Conservation (phyloP, 176 grass and related monocot genomes). For the Eleusine coracana region DNA sequence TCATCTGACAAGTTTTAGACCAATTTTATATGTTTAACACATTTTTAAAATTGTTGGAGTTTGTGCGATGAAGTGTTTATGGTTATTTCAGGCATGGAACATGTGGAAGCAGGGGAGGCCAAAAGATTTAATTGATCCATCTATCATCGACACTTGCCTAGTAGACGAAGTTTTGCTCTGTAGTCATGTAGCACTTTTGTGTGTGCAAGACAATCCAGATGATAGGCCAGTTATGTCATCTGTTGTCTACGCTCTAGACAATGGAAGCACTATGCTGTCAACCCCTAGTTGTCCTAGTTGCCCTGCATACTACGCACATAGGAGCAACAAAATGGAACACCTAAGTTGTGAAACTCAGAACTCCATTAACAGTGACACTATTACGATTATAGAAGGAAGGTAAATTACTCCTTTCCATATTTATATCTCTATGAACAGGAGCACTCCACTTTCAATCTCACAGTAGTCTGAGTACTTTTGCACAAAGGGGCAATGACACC, state of each 20-base stretch:
- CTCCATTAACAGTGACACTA: not conserved
- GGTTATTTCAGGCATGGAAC: slow-evolving; percentile 28
- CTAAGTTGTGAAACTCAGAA: not conserved
- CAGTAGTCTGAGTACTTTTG: not conserved
- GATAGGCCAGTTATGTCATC: too few relatives aligned
- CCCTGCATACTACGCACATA: not conserved
- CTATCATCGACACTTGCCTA: slow-evolving; percentile 34
- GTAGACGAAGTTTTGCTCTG: too few relatives aligned
- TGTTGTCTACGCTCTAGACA: slow-evolving; percentile 18
- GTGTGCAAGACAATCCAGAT: too few relatives aligned
- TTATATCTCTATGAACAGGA: too few relatives aligned
- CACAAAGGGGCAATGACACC: too few relatives aligned
- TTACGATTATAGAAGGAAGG: slow-evolving; percentile 2
- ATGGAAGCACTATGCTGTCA: slow-evolving; percentile 32
- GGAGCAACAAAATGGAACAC: not conserved
- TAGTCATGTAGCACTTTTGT: too few relatives aligned
- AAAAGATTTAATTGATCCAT: slow-evolving; percentile 36
- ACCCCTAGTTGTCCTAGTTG: not conserved
- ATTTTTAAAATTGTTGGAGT: not conserved
- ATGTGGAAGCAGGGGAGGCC: slow-evolving; percentile 45
- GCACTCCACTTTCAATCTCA: not conserved
- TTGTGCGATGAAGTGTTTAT: not conserved
- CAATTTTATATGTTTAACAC: too few relatives aligned
- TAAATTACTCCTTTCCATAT: too few relatives aligned
- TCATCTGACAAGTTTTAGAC: not conserved